A percentile compares a stretch with the other conserved stretches of the same genome.
Evolutionary conservation across 805 yeast genomes (phyloP).

Genomic region (Lipomyces kockii): DNA sequence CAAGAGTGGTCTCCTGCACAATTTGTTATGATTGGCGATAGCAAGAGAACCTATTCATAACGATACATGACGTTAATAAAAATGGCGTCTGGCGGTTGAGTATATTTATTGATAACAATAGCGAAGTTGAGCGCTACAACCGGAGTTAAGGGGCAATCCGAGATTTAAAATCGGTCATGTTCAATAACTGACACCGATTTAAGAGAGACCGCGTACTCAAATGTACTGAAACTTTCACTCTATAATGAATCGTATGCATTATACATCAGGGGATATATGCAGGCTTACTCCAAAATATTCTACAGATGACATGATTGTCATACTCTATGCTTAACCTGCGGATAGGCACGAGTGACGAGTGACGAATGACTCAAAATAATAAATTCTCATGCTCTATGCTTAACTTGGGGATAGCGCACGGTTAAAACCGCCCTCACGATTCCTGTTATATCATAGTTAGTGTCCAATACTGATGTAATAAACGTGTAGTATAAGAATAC

Average conservation of each 20-base stretch:
- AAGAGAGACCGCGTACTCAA: too few species aligned
- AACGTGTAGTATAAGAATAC: conserved; percentile 4
- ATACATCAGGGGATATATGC: not conserved
- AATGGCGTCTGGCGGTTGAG: not conserved
- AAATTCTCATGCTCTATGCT: not conserved
- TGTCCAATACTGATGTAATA: not conserved
- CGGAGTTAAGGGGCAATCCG: not conserved
- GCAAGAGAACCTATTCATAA: too few species aligned
- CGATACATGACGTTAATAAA: not conserved
- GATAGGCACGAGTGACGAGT: too few species aligned
- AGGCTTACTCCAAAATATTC: not conserved
- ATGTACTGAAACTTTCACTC: not conserved
- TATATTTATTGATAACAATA: too few species aligned
- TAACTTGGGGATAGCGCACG: conserved; percentile 13
- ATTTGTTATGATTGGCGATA: not conserved
- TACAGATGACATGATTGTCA: too few species aligned
- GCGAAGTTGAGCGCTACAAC: not conserved
- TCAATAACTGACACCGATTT: too few species aligned
- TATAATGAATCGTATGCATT: not conserved
- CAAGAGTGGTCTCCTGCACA: not conserved
- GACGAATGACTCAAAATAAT: too few species aligned
- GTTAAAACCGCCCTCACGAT: conserved; percentile 30
- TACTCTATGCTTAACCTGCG: too few species aligned
- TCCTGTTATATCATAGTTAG: conserved; percentile 14
- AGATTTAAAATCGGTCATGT: not conserved